A percentile compares a stretch with the other conserved stretches of the same genome.
Conservation (phyloP, 768 basidiomycete genomes). For the Suillus subalutaceus region DNA sequence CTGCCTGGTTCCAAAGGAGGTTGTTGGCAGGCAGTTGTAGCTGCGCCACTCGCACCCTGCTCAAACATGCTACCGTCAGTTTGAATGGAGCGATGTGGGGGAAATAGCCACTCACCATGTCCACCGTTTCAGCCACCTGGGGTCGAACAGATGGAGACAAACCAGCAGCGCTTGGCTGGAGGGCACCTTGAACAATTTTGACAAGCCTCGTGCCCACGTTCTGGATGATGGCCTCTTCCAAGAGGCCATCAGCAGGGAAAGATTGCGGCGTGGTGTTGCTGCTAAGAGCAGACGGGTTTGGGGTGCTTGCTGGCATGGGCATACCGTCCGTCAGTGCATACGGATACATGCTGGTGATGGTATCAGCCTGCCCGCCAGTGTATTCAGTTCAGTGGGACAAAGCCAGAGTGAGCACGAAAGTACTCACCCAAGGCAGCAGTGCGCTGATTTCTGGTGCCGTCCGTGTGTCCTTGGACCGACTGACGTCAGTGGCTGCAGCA, state of each 20-base stretch:
- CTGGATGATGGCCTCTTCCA: not conserved
- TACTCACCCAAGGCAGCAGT: not conserved
- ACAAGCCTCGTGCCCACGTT: not conserved
- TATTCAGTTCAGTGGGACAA: no score
- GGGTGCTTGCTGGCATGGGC: not conserved
- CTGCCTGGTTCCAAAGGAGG: no score
- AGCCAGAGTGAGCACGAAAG: not conserved
- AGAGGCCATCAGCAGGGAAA: not conserved
- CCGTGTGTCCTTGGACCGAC: constrained; percentile 4
- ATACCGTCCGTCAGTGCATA: not conserved
- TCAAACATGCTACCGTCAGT: no score
- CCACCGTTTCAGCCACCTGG: no score
- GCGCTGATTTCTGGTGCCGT: not conserved
- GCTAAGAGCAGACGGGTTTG: not conserved
- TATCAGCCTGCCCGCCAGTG: not conserved
- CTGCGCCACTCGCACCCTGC: no score
- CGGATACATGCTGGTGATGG: not conserved
- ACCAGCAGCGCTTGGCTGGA: not conserved
- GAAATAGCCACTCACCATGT: no score
- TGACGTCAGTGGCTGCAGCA: no score
- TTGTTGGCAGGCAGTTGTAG: no score
- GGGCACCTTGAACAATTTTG: not conserved
- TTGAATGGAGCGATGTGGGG: no score
- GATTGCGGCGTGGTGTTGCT: not conserved
- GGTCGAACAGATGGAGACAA: no score